Evolutionary conservation across 306 rosid species (phyloP).

Genomic region (Cucurbita maxima): DNA sequence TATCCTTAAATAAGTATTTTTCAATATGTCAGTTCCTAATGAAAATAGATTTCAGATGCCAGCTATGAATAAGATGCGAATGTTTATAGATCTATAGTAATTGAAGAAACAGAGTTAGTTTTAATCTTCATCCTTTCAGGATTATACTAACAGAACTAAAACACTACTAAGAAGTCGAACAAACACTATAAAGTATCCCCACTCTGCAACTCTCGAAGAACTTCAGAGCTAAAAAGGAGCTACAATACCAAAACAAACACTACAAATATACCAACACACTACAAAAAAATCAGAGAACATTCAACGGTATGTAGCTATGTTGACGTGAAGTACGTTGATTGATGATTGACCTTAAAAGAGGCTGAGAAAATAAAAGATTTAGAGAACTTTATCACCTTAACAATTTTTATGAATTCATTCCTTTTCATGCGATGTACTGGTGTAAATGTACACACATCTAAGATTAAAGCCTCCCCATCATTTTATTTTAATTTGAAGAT

Average conservation of each 20-base stretch:
- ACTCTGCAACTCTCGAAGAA: not conserved
- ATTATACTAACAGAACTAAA: not conserved
- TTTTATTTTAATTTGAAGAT: too few species aligned
- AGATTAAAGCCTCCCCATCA: too few species aligned
- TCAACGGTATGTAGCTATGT: not conserved
- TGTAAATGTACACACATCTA: too few species aligned
- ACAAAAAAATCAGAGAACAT: not conserved
- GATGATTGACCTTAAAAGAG: not conserved
- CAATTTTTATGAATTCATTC: too few species aligned
- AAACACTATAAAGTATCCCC: not conserved
- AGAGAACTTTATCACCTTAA: too few species aligned
- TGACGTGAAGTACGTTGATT: not conserved
- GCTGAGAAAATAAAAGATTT: not conserved
- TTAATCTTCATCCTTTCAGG: not conserved
- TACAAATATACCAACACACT: not conserved
- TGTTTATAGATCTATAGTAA: not conserved
- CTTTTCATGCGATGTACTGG: too few species aligned
- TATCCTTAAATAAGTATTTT: too few species aligned
- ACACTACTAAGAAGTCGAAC: not conserved
- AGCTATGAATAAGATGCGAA: not conserved
- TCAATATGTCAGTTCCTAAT: too few species aligned
- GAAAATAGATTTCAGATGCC: not conserved
- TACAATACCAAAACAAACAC: too few species aligned
- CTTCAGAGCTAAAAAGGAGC: too few species aligned
- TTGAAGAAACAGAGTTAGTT: not conserved